These are phyloP conservation scores for Trichoderma cornu-damae DNA, from an alignment of 2,329 filamentous ascomycete genomes.

Conservation along the genomic window DNA sequence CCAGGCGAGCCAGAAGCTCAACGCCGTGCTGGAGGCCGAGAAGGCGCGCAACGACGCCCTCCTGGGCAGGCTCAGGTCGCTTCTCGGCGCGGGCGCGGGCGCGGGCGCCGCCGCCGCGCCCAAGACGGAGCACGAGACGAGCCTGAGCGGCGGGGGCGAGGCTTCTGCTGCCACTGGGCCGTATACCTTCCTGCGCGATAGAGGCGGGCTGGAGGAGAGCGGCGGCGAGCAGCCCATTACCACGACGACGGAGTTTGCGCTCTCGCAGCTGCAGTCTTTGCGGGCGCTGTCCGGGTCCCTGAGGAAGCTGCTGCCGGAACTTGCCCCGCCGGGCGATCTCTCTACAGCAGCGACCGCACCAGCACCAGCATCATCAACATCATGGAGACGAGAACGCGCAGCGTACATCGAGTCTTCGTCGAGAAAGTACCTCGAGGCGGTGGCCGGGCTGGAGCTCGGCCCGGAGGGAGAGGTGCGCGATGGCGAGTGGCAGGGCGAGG, in stretches of 20 bases:
- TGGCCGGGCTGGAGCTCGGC: constrained; percentile 62
- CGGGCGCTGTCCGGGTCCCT: constrained; percentile 59
- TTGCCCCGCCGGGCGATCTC: constrained; percentile 37
- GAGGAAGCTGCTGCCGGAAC: constrained; percentile 59
- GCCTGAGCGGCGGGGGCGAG: constrained; percentile 10
- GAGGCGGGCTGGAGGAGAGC: constrained; percentile 46
- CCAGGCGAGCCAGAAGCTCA: constrained; percentile 72
- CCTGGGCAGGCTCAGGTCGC: constrained; percentile 55
- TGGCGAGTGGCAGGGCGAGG: constrained; percentile 58
- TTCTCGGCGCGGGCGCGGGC: constrained; percentile 35
- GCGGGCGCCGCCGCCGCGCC: too few species aligned
- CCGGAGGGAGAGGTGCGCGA: constrained; percentile 57
- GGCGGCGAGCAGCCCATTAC: constrained; percentile 54
- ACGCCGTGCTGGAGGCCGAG: constrained; percentile 64
- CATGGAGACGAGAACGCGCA: constrained; percentile 64
- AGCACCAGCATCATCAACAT: constrained; percentile 34
- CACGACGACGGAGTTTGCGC: constrained; percentile 70
- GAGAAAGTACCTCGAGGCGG: constrained; percentile 66
- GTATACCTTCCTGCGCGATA: constrained; percentile 55
- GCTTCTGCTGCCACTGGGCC: constrained; percentile 22
- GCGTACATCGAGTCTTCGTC: constrained; percentile 82
- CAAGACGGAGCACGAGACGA: neutral
- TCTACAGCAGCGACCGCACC: constrained; percentile 30
- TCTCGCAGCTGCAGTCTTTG: constrained; percentile 77
- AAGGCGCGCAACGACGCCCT: constrained; percentile 66